Evolutionary conservation across 495 filamentous ascomycete species (phyloP), one percentile per base, ranked within the genome.

Genomic region (Hypoxylon intermedium): DNA sequence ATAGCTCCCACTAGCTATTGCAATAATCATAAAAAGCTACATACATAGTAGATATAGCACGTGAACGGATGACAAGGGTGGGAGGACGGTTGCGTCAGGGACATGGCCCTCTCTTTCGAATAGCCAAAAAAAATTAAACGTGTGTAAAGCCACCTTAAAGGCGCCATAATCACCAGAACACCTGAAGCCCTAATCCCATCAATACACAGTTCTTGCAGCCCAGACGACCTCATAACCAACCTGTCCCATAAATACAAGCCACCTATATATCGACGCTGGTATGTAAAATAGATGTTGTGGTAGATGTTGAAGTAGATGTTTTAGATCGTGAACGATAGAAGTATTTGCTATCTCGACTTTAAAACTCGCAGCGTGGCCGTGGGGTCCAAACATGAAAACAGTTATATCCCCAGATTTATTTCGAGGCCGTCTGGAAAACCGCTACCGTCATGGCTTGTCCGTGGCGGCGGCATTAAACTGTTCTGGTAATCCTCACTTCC

Each of bases 341-440:
- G 20, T 40, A 40, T 31, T n/a, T 37, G 18, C 11, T 6, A 19
- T 18, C 4, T 45, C n/a, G 23, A 7, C 9, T 13, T n/a, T 15
- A 6, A 7, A 18, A 30, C 5, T 44, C 42, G 24, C n/a, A 2
- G n/a, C n/a, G n/a, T n/a, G n/a, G n/a, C n/a, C n/a, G n/a, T n/a
- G n/a, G n/a, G n/a, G n/a, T n/a, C n/a, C n/a, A n/a, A n/a, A 13
- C n/a, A 36, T 2, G 13, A 5, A 20, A 7, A 12, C 41, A 31
- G 12, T 74, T 63, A 79, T 30, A 77, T 61, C 12, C 74, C 70
- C 33, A 77, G 71, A 30, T 69, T 70, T 18, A 72, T 61, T 38
- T 81, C 78, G 43, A 82, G 47, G 6, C 78, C 77, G 20, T 77
- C 77, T 19, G 82, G 40, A 2, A 77, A 64, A 33, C 77, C 72